These are phyloP conservation scores for Naganishia onofrii DNA, from an alignment of 768 basidiomycete species.

Conservation along the genomic window DNA sequence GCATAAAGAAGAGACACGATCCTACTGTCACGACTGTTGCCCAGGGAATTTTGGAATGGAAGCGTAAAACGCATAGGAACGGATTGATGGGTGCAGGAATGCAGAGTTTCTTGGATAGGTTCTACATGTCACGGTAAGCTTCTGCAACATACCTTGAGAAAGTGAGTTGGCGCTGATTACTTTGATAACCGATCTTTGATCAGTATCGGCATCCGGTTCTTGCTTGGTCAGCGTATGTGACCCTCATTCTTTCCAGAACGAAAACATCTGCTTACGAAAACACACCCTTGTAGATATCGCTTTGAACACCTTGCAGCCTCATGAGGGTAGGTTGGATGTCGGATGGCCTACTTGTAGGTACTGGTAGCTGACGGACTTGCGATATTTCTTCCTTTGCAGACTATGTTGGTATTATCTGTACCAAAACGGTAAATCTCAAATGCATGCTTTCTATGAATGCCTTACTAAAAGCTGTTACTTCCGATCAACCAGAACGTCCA, in stretches of 20 bases:
- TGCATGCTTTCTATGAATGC: constrained; percentile 11
- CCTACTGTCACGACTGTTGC: constrained; percentile 92
- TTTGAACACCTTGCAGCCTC: constrained; percentile 83
- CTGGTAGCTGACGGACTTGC: neutral
- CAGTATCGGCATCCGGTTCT: constrained; percentile 68
- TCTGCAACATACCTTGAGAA: constrained; percentile 58
- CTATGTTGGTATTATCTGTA: constrained; percentile 98
- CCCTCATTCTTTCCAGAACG: neutral
- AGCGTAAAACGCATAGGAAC: constrained; percentile 64
- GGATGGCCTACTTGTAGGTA: neutral
- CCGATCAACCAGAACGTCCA: constrained; percentile 89
- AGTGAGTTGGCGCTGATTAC: no score
- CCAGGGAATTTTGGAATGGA: constrained; percentile 96
- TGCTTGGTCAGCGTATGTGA: constrained; percentile 87
- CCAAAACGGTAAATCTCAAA: constrained; percentile 59
- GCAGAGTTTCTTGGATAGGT: constrained; percentile 92
- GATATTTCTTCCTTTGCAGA: constrained; percentile 50
- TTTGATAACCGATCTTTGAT: neutral
- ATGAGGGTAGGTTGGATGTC: constrained; percentile 55
- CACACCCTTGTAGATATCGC: constrained; percentile 68
- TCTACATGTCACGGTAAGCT: constrained; percentile 78
- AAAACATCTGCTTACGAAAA: neutral
- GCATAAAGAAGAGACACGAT: constrained; percentile 91
- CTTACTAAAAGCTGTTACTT: constrained; percentile 93
- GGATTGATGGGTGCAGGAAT: constrained; percentile 62